phyloP scores from a whole-genome alignment of 2,329 filamentous ascomycete genomes.

The Pseudonectria buxi region DNA sequence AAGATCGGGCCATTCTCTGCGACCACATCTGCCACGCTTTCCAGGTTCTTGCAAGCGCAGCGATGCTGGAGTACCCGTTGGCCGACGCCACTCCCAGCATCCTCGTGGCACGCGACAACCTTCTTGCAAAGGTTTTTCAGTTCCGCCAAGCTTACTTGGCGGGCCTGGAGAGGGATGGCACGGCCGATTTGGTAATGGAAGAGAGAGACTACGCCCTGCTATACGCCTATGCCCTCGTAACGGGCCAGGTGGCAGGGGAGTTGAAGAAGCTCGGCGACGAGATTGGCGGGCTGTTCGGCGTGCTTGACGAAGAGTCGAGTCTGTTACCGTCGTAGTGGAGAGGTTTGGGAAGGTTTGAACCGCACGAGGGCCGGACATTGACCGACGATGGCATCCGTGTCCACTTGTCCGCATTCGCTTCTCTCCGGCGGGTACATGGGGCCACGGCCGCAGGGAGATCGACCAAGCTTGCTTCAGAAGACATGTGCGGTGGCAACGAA shows the following conservation, averaged over 20 bases:
- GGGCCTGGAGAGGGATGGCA: too few relatives aligned
- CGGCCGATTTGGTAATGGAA: conserved; percentile 36
- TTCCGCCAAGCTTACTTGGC: conserved; percentile 46
- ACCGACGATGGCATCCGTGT: too few relatives aligned
- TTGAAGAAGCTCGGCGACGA: conserved; percentile 52
- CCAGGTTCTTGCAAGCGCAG: conserved; percentile 78
- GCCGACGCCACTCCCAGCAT: conserved; percentile 83
- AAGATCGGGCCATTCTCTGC: conserved; percentile 74
- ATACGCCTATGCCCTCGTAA: conserved; percentile 79
- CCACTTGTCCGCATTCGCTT: too few relatives aligned
- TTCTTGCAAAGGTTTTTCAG: conserved; percentile 80
- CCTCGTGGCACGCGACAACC: conserved; percentile 68
- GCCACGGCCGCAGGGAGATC: too few relatives aligned
- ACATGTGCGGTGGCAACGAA: too few relatives aligned
- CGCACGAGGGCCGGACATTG: too few relatives aligned
- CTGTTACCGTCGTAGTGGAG: conserved; percentile 9
- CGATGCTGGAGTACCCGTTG: conserved; percentile 90
- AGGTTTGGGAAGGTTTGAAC: too few relatives aligned
- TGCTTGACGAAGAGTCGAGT: conserved; percentile 14
- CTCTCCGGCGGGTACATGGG: too few relatives aligned
- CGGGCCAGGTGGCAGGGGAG: conserved; percentile 59
- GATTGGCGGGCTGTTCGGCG: conserved; percentile 54
- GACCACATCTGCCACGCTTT: conserved; percentile 84
- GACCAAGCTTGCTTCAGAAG: too few relatives aligned
- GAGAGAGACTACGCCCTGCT: conserved; percentile 83